Evolutionary conservation across 805 yeast species (phyloP).

Genomic region (Wickerhamia fluorescens): DNA sequence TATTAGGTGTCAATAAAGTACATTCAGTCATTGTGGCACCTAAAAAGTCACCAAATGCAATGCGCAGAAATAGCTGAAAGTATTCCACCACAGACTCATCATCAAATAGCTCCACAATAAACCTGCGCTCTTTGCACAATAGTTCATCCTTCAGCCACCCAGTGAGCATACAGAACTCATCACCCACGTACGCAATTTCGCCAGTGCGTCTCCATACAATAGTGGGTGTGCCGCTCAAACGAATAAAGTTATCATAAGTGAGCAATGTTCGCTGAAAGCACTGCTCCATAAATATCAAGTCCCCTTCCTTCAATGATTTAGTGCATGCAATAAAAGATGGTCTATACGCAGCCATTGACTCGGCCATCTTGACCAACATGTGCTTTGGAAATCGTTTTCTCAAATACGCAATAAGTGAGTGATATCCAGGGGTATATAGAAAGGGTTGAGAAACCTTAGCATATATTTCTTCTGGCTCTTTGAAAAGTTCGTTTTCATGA

Average conservation of each 20-base stretch:
- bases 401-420: slow-evolving; percentile 68
- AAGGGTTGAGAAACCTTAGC: slow-evolving; percentile 69
- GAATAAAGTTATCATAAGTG: slow-evolving; percentile 81
- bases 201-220: slow-evolving; percentile 95
- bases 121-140: slow-evolving; percentile 53
- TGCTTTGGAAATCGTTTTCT: slow-evolving; percentile 60
- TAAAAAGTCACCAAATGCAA: slow-evolving; percentile 85
- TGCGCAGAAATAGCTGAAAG: slow-evolving; percentile 74
- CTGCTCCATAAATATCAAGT: slow-evolving; percentile 90
- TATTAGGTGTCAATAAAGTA: slow-evolving; percentile 57
- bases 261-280: slow-evolving; percentile 88
- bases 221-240: slow-evolving; percentile 87
- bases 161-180: slow-evolving; percentile 82
- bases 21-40: slow-evolving; percentile 87
- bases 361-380: slow-evolving; percentile 74
- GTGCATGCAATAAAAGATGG: slow-evolving; percentile 93
- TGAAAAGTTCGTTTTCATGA: slow-evolving; percentile 17
- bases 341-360: slow-evolving; percentile 81
- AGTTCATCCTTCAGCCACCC: slow-evolving; percentile 81
- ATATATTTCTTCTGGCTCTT: slow-evolving; percentile 76
- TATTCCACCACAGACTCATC: slow-evolving; percentile 82
- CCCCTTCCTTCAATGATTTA: slow-evolving; percentile 81
- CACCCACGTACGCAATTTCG: slow-evolving; percentile 91
- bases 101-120: slow-evolving; percentile 79
- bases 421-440: slow-evolving; percentile 87